Conservation (phyloP, 1,139 yeast genomes). For the Protomyces lactucae-debilis region DNA sequence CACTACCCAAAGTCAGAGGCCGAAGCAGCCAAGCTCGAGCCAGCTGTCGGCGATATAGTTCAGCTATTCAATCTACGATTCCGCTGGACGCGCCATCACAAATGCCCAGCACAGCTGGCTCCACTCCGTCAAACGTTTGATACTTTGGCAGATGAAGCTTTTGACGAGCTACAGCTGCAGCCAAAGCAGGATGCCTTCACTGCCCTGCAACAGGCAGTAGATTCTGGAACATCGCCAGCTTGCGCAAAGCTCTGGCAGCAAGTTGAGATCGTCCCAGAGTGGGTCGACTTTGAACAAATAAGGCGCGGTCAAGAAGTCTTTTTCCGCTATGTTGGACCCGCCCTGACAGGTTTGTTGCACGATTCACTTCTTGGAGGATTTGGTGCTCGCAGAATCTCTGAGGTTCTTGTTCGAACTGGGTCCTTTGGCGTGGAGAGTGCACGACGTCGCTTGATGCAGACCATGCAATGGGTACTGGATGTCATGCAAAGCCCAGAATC, state of each 20-base stretch:
- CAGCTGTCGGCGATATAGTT: conserved; percentile 14
- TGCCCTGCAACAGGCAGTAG: conserved; percentile 8
- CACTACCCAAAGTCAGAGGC: conserved; percentile 12
- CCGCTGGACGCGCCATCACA: conserved; percentile 12
- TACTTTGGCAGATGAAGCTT: conserved; percentile 10
- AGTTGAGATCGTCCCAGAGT: conserved; percentile 17
- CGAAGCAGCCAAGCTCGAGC: conserved; percentile 1
- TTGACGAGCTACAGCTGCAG: conserved; percentile 4
- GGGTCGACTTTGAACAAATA: conserved; percentile 27
- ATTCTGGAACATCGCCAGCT: not conserved
- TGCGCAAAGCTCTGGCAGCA: conserved; percentile 11
- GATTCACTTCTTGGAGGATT: conserved; percentile 24
- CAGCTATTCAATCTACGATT: conserved; percentile 5
- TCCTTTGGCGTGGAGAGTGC: conserved; percentile 24
- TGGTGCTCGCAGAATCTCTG: conserved; percentile 21
- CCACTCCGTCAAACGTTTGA: conserved; percentile 9
- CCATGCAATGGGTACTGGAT: conserved; percentile 24
- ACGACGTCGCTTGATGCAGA: conserved; percentile 18
- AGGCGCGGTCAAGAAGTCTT: conserved; percentile 26
- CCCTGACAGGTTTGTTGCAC: conserved; percentile 18
- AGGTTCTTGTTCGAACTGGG: conserved; percentile 24
- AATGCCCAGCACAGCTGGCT: conserved; percentile 9
- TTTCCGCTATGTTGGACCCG: conserved; percentile 20
- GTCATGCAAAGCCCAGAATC: conserved; percentile 21
- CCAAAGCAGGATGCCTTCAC: conserved; percentile 12